Conservation (phyloP, 2,329 filamentous ascomycete species). For the Cladosporium sp. region DNA sequence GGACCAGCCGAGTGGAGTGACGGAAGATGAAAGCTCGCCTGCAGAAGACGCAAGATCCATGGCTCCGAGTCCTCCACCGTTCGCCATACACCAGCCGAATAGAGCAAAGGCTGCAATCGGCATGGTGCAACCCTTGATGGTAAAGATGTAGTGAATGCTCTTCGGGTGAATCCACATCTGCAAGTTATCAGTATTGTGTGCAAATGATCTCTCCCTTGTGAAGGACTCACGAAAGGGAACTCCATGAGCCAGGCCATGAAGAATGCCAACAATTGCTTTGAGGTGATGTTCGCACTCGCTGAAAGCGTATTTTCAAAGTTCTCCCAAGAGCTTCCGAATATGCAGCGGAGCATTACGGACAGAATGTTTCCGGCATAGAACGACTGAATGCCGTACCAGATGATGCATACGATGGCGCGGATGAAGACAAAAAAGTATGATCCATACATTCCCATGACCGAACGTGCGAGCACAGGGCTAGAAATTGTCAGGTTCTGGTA, state of each 20-base stretch:
- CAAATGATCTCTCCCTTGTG: neutral
- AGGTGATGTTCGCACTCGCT: constrained; percentile 35
- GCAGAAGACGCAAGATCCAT: constrained; percentile 49
- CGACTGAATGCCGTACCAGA: constrained; percentile 40
- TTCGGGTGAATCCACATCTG: constrained; percentile 48
- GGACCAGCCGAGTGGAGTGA: constrained; percentile 38
- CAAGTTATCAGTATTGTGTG: constrained; percentile 27
- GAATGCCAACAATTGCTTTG: constrained; percentile 37
- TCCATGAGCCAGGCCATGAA: constrained; percentile 36
- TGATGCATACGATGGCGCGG: constrained; percentile 43
- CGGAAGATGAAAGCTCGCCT: constrained; percentile 17
- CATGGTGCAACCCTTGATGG: constrained; percentile 46
- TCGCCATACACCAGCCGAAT: constrained; percentile 40
- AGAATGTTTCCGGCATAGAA: constrained; percentile 29
- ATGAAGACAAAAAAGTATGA: constrained; percentile 47
- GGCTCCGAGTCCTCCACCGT: constrained; percentile 39
- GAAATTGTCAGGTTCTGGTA: constrained; percentile 31
- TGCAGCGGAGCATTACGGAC: constrained; percentile 32
- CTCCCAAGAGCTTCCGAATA: constrained; percentile 42
- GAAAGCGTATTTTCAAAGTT: constrained; percentile 35
- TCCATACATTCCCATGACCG: constrained; percentile 46
- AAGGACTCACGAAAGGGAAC: constrained; percentile 34
- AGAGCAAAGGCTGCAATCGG: constrained; percentile 37
- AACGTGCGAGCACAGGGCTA: constrained; percentile 40
- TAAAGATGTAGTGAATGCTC: constrained; percentile 42